A percentile compares a stretch with the other conserved stretches of the same genome.
These are phyloP conservation scores for Asterella californica DNA, from an alignment of 225 moss, liverwort and hornwort genomes.

Conservation along the genomic window DNA sequence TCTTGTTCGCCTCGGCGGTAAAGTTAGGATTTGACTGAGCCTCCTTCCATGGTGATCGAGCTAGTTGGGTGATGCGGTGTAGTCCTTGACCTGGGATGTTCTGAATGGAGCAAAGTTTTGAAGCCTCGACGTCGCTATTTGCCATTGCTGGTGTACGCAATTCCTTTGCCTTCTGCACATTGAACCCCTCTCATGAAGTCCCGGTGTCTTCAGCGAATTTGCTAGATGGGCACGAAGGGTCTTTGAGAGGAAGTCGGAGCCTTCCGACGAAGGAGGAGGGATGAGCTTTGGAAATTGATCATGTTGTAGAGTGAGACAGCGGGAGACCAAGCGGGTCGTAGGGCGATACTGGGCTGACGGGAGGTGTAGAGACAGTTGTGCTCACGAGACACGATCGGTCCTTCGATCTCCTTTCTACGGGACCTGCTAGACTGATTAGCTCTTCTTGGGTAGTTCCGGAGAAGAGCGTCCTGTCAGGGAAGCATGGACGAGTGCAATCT, in stretches of 20 bases:
- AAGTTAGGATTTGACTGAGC: slow-evolving; percentile 13
- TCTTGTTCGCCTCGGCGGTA: slow-evolving; percentile 4
- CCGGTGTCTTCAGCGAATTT: slow-evolving; percentile 3
- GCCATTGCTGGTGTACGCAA: neutral
- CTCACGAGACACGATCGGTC: neutral
- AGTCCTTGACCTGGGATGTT: neutral
- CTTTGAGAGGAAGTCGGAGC: slow-evolving; percentile 3
- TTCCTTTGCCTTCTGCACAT: slow-evolving; percentile 1
- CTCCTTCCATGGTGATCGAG: slow-evolving; percentile 1
- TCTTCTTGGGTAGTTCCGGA: slow-evolving; percentile 6
- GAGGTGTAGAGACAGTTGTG: neutral
- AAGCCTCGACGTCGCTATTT: neutral
- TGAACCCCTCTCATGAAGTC: slow-evolving; percentile 3
- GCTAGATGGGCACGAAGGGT: slow-evolving; percentile 7
- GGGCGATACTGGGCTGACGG: neutral
- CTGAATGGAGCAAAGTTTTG: slow-evolving; percentile 9
- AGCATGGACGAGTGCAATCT: neutral
- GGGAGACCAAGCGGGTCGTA: neutral
- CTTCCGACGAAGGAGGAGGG: neutral
- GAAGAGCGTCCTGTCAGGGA: slow-evolving; percentile 6
- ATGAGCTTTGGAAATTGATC: slow-evolving; percentile 10
- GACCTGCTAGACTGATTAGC: slow-evolving; percentile 15
- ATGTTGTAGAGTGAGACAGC: neutral
- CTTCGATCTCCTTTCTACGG: neutral
- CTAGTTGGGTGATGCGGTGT: neutral